Base-by-base conservation (phyloP, 495 filamentous ascomycete genomes). In the Cryomyces minteri region DNA sequence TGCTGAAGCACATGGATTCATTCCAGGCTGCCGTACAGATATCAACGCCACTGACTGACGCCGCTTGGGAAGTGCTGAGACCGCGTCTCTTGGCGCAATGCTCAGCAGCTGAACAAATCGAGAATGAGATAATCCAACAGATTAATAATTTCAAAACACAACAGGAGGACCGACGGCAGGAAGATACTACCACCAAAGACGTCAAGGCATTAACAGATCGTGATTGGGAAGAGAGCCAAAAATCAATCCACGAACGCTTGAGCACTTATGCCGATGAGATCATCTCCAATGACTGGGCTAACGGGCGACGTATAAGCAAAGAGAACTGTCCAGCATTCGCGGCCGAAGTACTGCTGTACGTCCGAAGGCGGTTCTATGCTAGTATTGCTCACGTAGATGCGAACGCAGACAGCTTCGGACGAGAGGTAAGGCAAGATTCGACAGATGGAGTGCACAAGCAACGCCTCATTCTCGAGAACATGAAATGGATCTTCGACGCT, bases 401-500 rank as follows among this genome's bases (percentile, higher is more conserved):
- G 14, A 59, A 60, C 28, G 57, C 66, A 40, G 56, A 52, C n/a
- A 63, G 63, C 36, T 58, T 66, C n/a, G 66, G 67, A 28, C 54
- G 58, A 45, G 48, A 58, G 31, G 56, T 63, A 5, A 48, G 58
- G 31, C 31, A 44, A 18, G 73, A 73, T 50, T 64, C 68, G 29
- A 65, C 67, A 6, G 64, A 73, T 49, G 71, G 69, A 3, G 67
- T 74, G 0, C 72, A 65, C 30, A 72, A 65, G 3, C 64, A 67
- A 49, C 76, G 69, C 51, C 58, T 86, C 40, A 79, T 78, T 1
- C 64, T 88, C 47, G 82, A 87, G 53, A 84, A 84, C 55, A 85
- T 88, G 82, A 87, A 82, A 58, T 88, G 76, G 74, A 63, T 87
- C 31, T 85, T 78, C 50, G 81, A 86, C 48, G 76, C 67, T 46